phyloP scores from a whole-genome alignment of 164 flowering plant species.

The Berberis vulgaris region DNA sequence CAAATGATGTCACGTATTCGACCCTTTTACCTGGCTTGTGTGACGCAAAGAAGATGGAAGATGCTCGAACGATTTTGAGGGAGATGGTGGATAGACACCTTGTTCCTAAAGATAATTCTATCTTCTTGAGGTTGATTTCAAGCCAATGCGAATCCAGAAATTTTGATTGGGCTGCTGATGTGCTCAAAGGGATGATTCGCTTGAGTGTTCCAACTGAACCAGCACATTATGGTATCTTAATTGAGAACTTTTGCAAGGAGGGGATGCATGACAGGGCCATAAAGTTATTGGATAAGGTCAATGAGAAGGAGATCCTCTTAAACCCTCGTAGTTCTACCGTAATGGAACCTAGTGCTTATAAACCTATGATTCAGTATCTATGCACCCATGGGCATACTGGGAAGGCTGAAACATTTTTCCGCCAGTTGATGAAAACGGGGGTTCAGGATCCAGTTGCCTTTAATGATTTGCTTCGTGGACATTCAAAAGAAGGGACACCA shows the following conservation, averaged over 20 bases:
- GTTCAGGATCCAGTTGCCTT: slow-evolving; percentile 62
- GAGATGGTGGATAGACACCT: slow-evolving; percentile 64
- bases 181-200: slow-evolving; percentile 66
- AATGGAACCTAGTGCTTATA: slow-evolving; percentile 67
- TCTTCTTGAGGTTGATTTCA: slow-evolving; percentile 50
- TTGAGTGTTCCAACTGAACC: slow-evolving; percentile 72
- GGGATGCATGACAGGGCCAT: slow-evolving; percentile 53
- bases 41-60: slow-evolving; percentile 64
- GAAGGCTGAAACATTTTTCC: slow-evolving; percentile 58
- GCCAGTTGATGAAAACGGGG: slow-evolving; percentile 67
- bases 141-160: slow-evolving; percentile 56
- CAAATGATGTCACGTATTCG: slow-evolving; percentile 61
- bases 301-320: slow-evolving; percentile 66
- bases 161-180: slow-evolving; percentile 66
- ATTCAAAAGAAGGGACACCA: slow-evolving; percentile 64
- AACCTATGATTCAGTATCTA: slow-evolving; percentile 58
- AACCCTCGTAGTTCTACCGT: slow-evolving; percentile 42
- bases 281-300: slow-evolving; percentile 58
- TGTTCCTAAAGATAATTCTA: slow-evolving; percentile 61
- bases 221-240: slow-evolving; percentile 85
- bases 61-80: slow-evolving; percentile 43
- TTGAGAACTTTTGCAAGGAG: slow-evolving; percentile 63
- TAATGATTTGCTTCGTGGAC: slow-evolving; percentile 68
- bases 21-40: slow-evolving; percentile 82
- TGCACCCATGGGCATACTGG: slow-evolving; percentile 59